Conservation (phyloP, 2,329 filamentous ascomycete genomes). For the Macrophomina tecta region DNA sequence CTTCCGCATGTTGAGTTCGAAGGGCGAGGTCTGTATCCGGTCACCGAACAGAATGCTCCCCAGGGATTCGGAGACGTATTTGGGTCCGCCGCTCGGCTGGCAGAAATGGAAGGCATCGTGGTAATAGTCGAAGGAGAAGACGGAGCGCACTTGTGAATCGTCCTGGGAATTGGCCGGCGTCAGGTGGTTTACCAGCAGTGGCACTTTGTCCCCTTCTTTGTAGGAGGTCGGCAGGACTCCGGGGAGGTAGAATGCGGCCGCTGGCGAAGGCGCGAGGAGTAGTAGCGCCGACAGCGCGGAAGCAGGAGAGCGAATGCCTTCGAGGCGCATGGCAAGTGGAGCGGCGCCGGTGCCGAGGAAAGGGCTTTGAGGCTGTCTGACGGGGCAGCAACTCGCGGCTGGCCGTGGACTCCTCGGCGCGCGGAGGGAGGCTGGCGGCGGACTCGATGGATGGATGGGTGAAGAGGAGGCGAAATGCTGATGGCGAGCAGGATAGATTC, state of each 20-base stretch:
- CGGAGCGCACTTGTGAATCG: constrained; percentile 85
- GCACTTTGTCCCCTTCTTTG: constrained; percentile 76
- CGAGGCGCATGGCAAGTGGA: constrained; percentile 39
- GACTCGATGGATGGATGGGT: background rate
- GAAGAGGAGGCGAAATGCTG: background rate
- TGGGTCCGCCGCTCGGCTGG: constrained; percentile 73
- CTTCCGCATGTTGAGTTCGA: constrained; percentile 82
- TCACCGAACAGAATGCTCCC: constrained; percentile 98
- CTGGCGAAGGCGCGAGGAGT: constrained; percentile 41
- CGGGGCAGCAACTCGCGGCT: constrained; percentile 24
- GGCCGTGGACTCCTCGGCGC: constrained; percentile 25
- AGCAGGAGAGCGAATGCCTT: constrained; percentile 35
- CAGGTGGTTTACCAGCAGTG: constrained; percentile 90
- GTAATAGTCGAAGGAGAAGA: constrained; percentile 97
- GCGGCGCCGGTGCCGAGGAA: background rate
- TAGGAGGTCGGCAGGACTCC: constrained; percentile 96
- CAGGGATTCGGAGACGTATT: constrained; percentile 84
- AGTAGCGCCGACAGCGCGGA: constrained; percentile 46
- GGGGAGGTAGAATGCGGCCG: constrained; percentile 87
- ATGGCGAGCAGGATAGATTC: background rate
- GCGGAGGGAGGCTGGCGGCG: constrained; percentile 8
- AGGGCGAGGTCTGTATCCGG: constrained; percentile 95
- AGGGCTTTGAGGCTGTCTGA: constrained; percentile 4
- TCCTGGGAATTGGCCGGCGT: constrained; percentile 79
- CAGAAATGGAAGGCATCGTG: constrained; percentile 88